Conservation (phyloP, 2,329 filamentous ascomycete species). For the Cyphellophora attinorum region DNA sequence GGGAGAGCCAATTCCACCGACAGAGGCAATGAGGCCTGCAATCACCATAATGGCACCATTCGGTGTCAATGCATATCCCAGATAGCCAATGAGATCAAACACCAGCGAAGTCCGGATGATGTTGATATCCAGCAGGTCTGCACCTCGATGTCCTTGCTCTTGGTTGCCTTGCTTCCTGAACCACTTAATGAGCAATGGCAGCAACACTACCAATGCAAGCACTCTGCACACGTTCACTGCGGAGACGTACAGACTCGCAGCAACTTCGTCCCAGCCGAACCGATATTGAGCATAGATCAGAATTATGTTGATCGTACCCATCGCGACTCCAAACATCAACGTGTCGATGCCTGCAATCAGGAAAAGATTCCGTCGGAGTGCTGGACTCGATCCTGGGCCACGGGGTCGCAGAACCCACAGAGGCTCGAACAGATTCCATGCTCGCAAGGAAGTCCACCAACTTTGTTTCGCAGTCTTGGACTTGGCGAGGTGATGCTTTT, state of each 20-base stretch:
- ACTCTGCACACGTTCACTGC: conserved; percentile 71
- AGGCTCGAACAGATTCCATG: conserved; percentile 62
- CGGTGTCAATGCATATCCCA: conserved; percentile 62
- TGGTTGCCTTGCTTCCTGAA: conserved; percentile 45
- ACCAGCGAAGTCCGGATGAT: conserved; percentile 66
- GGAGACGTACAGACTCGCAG: conserved; percentile 73
- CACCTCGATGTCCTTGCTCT: conserved; percentile 50
- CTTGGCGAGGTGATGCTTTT: conserved; percentile 48
- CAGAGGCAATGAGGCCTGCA: conserved; percentile 61
- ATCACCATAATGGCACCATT: conserved; percentile 56
- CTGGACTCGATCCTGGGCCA: conserved; percentile 49
- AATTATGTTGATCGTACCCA: conserved; percentile 72
- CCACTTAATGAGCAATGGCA: conserved; percentile 68
- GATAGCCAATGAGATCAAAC: conserved; percentile 65
- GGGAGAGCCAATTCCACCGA: conserved; percentile 78
- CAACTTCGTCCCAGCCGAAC: conserved; percentile 74
- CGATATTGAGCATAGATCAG: conserved; percentile 73
- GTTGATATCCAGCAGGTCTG: conserved; percentile 67
- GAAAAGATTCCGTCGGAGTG: conserved; percentile 70
- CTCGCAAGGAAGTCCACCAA: conserved; percentile 33
- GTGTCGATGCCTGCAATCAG: conserved; percentile 72
- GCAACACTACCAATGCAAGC: conserved; percentile 59
- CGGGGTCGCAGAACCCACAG: conserved; percentile 69
- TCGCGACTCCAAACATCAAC: conserved; percentile 68
- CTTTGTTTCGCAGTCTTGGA: conserved; percentile 24